Evolutionary conservation across 768 basidiomycete genomes (phyloP).

Genomic region (Rhizopogon sp.): DNA sequence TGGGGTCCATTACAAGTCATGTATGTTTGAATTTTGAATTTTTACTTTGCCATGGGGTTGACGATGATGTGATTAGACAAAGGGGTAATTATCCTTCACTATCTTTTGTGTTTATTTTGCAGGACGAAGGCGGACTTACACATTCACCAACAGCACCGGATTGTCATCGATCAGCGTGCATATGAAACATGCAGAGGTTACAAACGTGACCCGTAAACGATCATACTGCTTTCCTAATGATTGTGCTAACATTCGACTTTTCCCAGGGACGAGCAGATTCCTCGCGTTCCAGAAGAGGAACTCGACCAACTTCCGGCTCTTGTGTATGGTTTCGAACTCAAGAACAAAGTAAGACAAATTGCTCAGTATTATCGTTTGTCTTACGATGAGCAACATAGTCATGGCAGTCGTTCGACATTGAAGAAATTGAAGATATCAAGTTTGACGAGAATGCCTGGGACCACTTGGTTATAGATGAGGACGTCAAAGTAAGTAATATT

Average conservation of each 20-base stretch:
- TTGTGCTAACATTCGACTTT: too few species aligned
- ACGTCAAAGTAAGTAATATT: constrained; percentile 34
- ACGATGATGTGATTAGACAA: constrained; percentile 4
- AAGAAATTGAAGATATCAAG: too few species aligned
- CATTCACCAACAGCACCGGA: constrained; percentile 27
- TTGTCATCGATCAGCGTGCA: not conserved
- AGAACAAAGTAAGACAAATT: constrained; percentile 35
- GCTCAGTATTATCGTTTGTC: not conserved
- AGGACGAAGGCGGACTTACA: constrained; percentile 54
- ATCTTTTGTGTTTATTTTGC: constrained; percentile 45
- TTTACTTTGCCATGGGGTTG: not conserved
- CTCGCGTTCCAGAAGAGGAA: not conserved
- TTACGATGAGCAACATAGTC: not conserved
- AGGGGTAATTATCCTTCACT: constrained; percentile 12
- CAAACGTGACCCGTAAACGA: too few species aligned
- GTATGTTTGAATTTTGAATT: constrained; percentile 2
- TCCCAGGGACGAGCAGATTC: not conserved
- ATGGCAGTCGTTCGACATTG: too few species aligned
- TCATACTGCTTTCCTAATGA: too few species aligned
- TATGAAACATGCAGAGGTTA: not conserved
- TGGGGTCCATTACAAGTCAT: constrained; percentile 13
- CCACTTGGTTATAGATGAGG: constrained; percentile 49
- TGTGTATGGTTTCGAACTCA: constrained; percentile 59
- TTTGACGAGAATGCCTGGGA: constrained; percentile 42
- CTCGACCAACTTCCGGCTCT: constrained; percentile 13